Evolutionary conservation across 176 grass and related monocot genomes (phyloP), one percentile per base, ranked within the genome.

Genomic region (Oryza glaberrima): DNA sequence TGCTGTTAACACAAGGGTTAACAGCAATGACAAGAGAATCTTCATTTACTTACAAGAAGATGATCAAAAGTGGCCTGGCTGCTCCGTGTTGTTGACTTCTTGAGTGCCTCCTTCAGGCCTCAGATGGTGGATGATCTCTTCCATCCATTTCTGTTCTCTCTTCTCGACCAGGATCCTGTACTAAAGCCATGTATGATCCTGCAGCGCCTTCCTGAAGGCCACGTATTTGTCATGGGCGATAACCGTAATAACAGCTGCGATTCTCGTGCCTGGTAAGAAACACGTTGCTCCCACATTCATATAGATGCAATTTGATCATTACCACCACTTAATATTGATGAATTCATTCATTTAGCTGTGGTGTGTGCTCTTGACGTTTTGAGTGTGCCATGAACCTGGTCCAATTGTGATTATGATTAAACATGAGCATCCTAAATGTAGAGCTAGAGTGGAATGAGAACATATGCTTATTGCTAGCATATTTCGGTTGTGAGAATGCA

Each of bases 31-130:
- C 16, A 16, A 79, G 77, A 70, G 65, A 85, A 70, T 70, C 54
- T 30, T 85, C 65, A 70, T 70, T 85, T 65, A 71, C 65, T 49
- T 40, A 44, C 49, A 85, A 85, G 78, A 69, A 49, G 83, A 82
- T 52, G 88, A 81, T 63, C 83, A 73, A 86, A 86, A 72, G 78
- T 86, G 88, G 88, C 79, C 83, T 90, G 88, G 88, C 83, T 90
- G 88, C 88, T 90, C 83, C 67, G 76, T 90, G 88, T 90, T 90
- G 88, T 90, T 90, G 88, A 90, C 88, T 81, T 90, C 72, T 77
- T 86, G 88, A 90, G 78, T 90, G 73, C 83, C 78, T 65, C 5
- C 32, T 85, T 90, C 35, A 13, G 83, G 88, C 78, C 66, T 86
- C 88, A 82, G 83, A 90, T 90, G 88, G 83, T 86, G 88, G 83